Base-by-base conservation (phyloP, 352 stramenopile species). In the Halophytophthora batemanensis region DNA sequence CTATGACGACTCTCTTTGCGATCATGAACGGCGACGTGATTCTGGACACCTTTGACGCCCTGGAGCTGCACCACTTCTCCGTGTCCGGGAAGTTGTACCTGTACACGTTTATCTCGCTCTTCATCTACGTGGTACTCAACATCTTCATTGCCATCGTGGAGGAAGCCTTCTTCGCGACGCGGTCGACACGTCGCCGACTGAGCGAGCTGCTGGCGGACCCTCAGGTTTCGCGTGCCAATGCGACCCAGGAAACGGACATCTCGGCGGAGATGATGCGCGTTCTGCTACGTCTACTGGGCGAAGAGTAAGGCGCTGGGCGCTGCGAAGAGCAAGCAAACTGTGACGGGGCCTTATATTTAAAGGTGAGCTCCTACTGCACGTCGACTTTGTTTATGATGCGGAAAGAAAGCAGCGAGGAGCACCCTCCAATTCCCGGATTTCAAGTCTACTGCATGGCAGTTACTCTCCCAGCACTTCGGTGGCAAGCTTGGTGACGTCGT, bases 101-200 rank as follows among this genome's bases (percentile, higher is more conserved):
- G 40, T 96, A 93, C 60, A 77, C 79, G 34, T 97, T 97, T 64
- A 91, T 96, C 36, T 71, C 77, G 50, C 63, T 97, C n/a, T 97
- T 96, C 62, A 95, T 96, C 61, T 97, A 97, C 61, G 82, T 96
- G 42, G 88, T 97, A 45, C 72, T 97, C 43, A 97, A 97, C 55
- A 86, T 97, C 49, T 96, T 96, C 53, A 93, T 97, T 25, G 86
- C 86, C 13, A 93, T 97, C 45, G 81, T 96, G 37, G 88, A 97
- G 42, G 86, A 97, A 42, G 82, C 87, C 22, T 97, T 95, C 70
- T 97, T 96, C 50, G 82, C 85, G n/a, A 91, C 82, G 25, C 72
- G 84, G 39, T 74, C 74, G 19, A 82, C 67, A 23, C 63, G 75
- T 2, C 70, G 79, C n/a, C 69, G 76, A 45, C 63, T 92, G 15